Base-by-base conservation (phyloP, 306 rosid genomes). In the Cucurbita pepo region DNA sequence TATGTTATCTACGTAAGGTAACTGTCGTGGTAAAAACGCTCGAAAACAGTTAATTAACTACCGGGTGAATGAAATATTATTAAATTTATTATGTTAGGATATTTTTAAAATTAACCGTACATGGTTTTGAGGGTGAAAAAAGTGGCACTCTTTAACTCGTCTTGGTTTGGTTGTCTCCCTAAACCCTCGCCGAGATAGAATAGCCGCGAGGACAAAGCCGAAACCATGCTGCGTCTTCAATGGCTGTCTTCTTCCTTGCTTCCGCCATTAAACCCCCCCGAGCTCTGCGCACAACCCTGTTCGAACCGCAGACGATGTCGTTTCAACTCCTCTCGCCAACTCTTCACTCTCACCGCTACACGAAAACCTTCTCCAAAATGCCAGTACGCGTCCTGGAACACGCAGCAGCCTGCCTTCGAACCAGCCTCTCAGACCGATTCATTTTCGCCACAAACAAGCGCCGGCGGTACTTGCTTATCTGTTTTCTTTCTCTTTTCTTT, bases 341-440 rank as follows among this genome's bases (percentile, higher is more conserved):
- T 72, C 73, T 74, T 73, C 11, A 71, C 55, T 30, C 76, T 74
- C 50, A 8, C 48, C 56, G 44, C 40, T 6, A 18, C 21, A 25
- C 34, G 71, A 15, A 84, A 77, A 18, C 81, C 78, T 37, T 70
- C 87, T 18, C 15, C 88, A 58, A 91, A 81, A 81, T 91, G 91
- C 57, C 88, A 87, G 73, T 85, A 83, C 71, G 34, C 34, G 34
- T 87, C 91, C 13, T 86, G 86, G 66, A 81, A 78, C 79, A 81
- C 78, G 50, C 85, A 85, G 78, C 88, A 75, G 58, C 82, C 80
- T 72, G 54, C 81, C 62, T 70, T 78, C 75, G 62, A 40, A 48
- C 5, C 82, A 30, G 21, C 61, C 50, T 8, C 81, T 55, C 71
- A 78, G 5, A 25, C 44, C 13, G 65, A 62, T 76, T 63, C 83